Evolutionary conservation across 2,329 filamentous ascomycete genomes (phyloP).

Genomic region (Fusarium heterosporum): DNA sequence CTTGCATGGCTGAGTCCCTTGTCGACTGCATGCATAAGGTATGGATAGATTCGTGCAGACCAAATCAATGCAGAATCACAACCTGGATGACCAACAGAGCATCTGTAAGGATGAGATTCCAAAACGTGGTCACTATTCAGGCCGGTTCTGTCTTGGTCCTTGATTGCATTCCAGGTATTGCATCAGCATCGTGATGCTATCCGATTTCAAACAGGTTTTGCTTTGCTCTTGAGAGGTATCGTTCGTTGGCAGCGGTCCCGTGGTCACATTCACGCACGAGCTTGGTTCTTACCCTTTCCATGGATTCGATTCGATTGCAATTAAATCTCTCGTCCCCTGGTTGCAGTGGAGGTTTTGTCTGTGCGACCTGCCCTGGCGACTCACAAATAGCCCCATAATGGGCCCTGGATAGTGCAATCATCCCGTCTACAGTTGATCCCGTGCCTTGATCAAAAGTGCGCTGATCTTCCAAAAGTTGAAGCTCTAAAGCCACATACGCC

Average conservation of each 20-base stretch:
- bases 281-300: background rate
- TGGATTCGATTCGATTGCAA: slow-evolving; percentile 24
- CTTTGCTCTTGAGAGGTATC: slow-evolving; percentile 9
- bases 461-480: slow-evolving; percentile 37
- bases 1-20: slow-evolving; percentile 33
- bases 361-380: slow-evolving; percentile 21
- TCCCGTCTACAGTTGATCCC: slow-evolving; percentile 37
- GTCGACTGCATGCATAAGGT: slow-evolving; percentile 28
- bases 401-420: slow-evolving; percentile 37
- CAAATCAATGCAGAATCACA: slow-evolving; percentile 20
- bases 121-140: slow-evolving; percentile 22
- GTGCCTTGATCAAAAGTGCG: slow-evolving; percentile 42
- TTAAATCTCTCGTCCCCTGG: slow-evolving; percentile 42
- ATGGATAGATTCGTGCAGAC: slow-evolving; percentile 32
- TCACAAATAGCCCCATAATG: slow-evolving; percentile 37
- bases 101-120: slow-evolving; percentile 5
- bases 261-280: slow-evolving; percentile 21
- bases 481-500: slow-evolving; percentile 39
- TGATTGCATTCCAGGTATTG: slow-evolving; percentile 9
- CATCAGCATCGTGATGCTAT: slow-evolving; percentile 29
- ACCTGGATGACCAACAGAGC: slow-evolving; percentile 20
- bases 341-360: slow-evolving; percentile 24
- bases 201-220: slow-evolving; percentile 37
- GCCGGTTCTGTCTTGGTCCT: background rate
- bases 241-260: slow-evolving; percentile 33